Evolutionary conservation across 345 rosid species (phyloP), one percentile per base, ranked within the genome.

Genomic region (thale cress (Arabidopsis thaliana)): DNA sequence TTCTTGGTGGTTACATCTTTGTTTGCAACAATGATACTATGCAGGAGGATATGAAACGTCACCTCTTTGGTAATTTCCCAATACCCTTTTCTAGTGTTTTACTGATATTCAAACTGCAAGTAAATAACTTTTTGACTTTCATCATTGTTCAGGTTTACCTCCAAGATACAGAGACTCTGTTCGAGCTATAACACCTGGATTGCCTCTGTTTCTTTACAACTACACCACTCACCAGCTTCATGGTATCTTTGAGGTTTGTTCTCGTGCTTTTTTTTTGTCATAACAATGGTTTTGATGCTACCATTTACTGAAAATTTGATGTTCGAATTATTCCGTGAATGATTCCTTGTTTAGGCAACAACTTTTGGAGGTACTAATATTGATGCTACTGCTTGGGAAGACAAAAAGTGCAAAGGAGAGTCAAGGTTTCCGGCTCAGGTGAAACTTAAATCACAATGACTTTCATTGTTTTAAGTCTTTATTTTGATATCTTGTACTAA

Each of bases 341-440:
- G 20, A 38, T 63, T 41, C 12, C 32, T 51, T 34, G 71, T 80
- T 5, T 82, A 95, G 97, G 99, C 99, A 64, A 80, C 89, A 67
- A 85, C 93, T 78, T 95, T 95, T 85, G 97, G 99, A 56, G 97
- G 99, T 74, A 89, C 97, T 22, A 92, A 95, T 83, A 95, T 95
- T 28, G 99, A 95, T 78, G 96, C 97, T 65, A 95, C 97, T 81
- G 99, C 99, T 30, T 95, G 99, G 99, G 99, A 92, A 83, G 97
- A 95, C 84, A 95, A 92, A 71, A 95, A 95, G 74, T 89, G 93
- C 82, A 95, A 95, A 89, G 99, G 99, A 28, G 97, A 95, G 80
- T 92, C 97, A 5, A 87, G 99, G 82, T 95, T 95, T 65, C 97
- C 99, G 72, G 99, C 99, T 73, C 99, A 95, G 93, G 99, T 95